Evolutionary conservation across 164 flowering plant species (phyloP), one percentile per base, ranked within the genome.

Genomic region (Magnolia sinica): DNA sequence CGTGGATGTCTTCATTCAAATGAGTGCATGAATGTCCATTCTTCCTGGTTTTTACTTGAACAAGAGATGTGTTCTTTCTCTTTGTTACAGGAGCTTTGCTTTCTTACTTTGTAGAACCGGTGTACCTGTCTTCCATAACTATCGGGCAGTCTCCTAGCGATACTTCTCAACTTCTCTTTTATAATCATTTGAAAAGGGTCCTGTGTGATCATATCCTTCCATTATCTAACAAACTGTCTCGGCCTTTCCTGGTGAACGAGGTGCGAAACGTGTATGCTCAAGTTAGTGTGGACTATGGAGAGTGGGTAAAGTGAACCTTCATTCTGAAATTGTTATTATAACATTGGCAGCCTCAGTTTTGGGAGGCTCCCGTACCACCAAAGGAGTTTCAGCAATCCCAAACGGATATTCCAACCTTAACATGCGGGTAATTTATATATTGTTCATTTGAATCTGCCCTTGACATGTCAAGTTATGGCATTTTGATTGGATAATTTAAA

Each of bases 101-200:
- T 79, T 94, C 99, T n/a, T 77, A 87, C 83, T 85, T 92, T 73
- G 85, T 93, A 68, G 89, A 88, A 51, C 99, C 98, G 52, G 87
- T 94, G 72, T 96, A 92, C 76, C 58, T 92, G 71, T 88, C 97
- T 73, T 90, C 99, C 64, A 87, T 94, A 77, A 91, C 91, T 72
- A 85, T 91, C 72, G 98, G 96, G 29, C 79, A 65, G 66, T 83
- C 88, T 29, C 86, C 78, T 71, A 31, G 78, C 76, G 74, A 72
- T 58, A 58, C 22, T 80, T 76, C 85, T 77, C 86, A 80, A 50
- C 22, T 76, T 63, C 37, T 70, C 66, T 18, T 89, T 72, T 83
- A 74, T 37, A 77, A 77, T 70, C 79, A 79, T 72, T 72, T 93
- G 81, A 82, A 78, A 80, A 84, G 86, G 80, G 86, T 93, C 67